These are phyloP conservation scores for Colletotrichum cuscutae DNA, from an alignment of 2,329 filamentous ascomycete species.

Conservation along the genomic window DNA sequence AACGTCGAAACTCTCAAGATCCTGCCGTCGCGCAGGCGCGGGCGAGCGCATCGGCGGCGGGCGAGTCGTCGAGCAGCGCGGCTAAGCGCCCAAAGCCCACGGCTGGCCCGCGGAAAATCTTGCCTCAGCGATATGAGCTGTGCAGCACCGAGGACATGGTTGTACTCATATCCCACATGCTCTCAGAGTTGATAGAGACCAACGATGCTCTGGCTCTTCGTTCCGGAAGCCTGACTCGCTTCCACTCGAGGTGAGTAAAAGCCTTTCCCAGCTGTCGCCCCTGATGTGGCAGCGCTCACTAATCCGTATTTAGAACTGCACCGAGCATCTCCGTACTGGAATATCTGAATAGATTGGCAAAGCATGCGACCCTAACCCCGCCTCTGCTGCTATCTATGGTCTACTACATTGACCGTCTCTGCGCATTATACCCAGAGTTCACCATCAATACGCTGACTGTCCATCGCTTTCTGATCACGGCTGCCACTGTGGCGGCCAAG, in stretches of 20 bases:
- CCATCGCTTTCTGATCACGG: constrained; percentile 95
- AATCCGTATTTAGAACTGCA: constrained; percentile 58
- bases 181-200: constrained; percentile 91
- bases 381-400: constrained; percentile 98
- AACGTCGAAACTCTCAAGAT: constrained; percentile 57
- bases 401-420: constrained; percentile 97
- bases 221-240: constrained; percentile 88
- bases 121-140: constrained; percentile 82
- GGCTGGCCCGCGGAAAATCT: constrained; percentile 61
- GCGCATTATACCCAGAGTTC: constrained; percentile 91
- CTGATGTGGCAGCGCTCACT: constrained; percentile 33
- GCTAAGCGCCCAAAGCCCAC: constrained; percentile 67
- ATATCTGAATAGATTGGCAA: constrained; percentile 91
- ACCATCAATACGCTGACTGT: constrained; percentile 97
- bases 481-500: constrained; percentile 94
- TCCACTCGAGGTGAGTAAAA: constrained; percentile 82
- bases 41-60: constrained; percentile 33
- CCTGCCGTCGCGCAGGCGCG: constrained; percentile 38
- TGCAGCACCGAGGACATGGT: constrained; percentile 89
- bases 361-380: constrained; percentile 91
- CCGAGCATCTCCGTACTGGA: constrained; percentile 95
- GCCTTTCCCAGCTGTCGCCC: constrained; percentile 1
- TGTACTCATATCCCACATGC: constrained; percentile 91
- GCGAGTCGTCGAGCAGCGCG: constrained; percentile 40
- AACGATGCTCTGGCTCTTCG: constrained; percentile 90